phyloP scores from a whole-genome alignment of 768 basidiomycete genomes.

The Mycena latifolia region DNA sequence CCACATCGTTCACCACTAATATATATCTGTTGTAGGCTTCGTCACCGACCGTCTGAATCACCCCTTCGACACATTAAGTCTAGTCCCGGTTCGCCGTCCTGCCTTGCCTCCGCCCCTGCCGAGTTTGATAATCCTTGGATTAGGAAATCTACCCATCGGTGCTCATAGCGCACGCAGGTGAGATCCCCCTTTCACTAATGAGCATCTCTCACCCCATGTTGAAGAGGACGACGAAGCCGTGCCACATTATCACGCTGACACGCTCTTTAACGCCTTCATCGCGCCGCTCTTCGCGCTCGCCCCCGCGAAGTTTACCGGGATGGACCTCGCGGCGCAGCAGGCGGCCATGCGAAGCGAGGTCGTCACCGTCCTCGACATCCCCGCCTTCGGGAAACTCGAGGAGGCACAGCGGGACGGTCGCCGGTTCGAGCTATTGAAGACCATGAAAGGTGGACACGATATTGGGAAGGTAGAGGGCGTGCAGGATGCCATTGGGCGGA shows the following conservation, averaged over 20 bases:
- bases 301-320: too few species aligned
- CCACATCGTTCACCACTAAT: too few species aligned
- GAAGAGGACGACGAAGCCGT: background rate
- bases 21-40: too few species aligned
- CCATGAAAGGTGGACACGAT: slow-evolving; percentile 69
- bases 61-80: background rate
- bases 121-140: too few species aligned
- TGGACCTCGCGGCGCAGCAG: slow-evolving; percentile 45
- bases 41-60: too few species aligned
- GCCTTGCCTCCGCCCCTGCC: background rate
- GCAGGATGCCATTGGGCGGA: slow-evolving; percentile 69
- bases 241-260: background rate
- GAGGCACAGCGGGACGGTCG: background rate
- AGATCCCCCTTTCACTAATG: background rate
- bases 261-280: slow-evolving; percentile 3
- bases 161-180: background rate
- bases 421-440: slow-evolving; percentile 36
- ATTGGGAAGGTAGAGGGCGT: slow-evolving; percentile 75
- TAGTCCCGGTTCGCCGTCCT: background rate
- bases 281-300: background rate
- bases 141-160: background rate
- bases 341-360: slow-evolving; percentile 39
- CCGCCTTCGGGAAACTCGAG: background rate
- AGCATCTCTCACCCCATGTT: background rate
- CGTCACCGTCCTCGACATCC: background rate